Percentiles rank a stretch among this genome's conserved stretches.
Conservation (phyloP, 1,139 yeast genomes). For the Wickerhamiella infanticola region DNA sequence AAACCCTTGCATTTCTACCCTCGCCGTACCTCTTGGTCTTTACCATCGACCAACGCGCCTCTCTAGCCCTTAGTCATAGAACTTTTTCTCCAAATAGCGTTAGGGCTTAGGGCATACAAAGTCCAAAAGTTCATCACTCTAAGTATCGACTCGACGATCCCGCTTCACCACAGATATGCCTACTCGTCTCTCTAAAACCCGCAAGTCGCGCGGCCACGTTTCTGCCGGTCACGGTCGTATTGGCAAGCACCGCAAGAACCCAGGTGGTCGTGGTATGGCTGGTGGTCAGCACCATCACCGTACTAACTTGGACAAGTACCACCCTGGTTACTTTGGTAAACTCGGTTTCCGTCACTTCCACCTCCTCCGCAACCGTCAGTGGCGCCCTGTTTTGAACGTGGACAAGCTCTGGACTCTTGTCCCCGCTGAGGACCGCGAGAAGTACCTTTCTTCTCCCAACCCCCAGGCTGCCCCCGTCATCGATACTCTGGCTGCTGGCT, state of each 20-base stretch:
- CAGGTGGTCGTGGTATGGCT: conserved; percentile 99
- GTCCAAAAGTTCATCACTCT: background rate
- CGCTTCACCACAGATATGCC: conserved; percentile 45
- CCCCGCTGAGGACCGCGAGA: conserved; percentile 89
- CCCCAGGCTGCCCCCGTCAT: conserved; percentile 94
- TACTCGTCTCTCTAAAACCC: conserved; percentile 98
- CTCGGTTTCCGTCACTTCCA: conserved; percentile 99
- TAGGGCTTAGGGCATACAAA: conserved; percentile 1
- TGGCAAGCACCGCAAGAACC: conserved; percentile 99
- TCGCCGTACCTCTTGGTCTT: too few relatives aligned
- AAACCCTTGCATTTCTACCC: too few relatives aligned
- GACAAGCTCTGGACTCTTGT: conserved; percentile 98
- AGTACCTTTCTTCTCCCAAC: conserved; percentile 74
- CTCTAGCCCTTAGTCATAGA: too few relatives aligned
- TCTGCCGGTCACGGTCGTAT: conserved; percentile 99
- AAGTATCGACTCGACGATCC: background rate
- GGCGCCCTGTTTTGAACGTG: conserved; percentile 97
- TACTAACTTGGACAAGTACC: conserved; percentile 98
- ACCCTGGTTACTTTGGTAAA: conserved; percentile 99
- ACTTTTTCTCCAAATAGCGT: background rate
- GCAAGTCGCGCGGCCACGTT: conserved; percentile 99
- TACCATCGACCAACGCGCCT: too few relatives aligned
- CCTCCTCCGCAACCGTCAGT: conserved; percentile 89
- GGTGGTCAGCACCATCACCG: conserved; percentile 99
- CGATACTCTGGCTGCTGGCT: conserved; percentile 98